Conservation (phyloP, 768 basidiomycete genomes). For the Lanmaoa rubissima region DNA sequence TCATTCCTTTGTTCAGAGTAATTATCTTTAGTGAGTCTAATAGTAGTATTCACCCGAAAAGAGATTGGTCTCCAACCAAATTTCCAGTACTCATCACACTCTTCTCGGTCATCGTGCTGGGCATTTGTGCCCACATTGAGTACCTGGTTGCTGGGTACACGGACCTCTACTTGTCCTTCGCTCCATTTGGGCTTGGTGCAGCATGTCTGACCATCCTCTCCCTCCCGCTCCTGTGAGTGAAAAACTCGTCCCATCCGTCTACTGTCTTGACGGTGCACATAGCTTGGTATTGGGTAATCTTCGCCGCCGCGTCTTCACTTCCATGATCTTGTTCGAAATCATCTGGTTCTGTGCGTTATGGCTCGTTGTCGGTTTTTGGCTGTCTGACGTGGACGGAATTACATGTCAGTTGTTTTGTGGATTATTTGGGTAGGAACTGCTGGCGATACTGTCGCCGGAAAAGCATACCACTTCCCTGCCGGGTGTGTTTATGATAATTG, state of each 20-base stretch:
- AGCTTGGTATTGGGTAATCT: slow-evolving; percentile 18
- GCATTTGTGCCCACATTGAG: slow-evolving; percentile 21
- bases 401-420: slow-evolving; percentile 21
- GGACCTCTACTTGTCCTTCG: slow-evolving; percentile 3
- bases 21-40: slow-evolving; percentile 22
- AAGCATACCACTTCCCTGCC: slow-evolving; percentile 9
- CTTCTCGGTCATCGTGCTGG: slow-evolving; percentile 19
- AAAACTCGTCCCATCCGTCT: neutral
- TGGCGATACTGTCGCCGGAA: slow-evolving; percentile 9
- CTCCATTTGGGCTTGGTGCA: slow-evolving; percentile 15
- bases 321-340: slow-evolving; percentile 25
- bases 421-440: slow-evolving; percentile 20
- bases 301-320: slow-evolving; percentile 14
- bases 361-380: neutral
- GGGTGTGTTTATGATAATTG: slow-evolving; percentile 18
- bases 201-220: slow-evolving; percentile 17
- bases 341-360: slow-evolving; percentile 27
- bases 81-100: slow-evolving; percentile 15
- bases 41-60: neutral
- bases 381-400: neutral
- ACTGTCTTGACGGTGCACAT: neutral
- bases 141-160: slow-evolving; percentile 8
- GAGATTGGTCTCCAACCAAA: neutral
- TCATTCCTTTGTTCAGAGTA: slow-evolving; percentile 26
- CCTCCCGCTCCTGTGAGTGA: slow-evolving; percentile 27